phyloP scores from a whole-genome alignment of 2,329 filamentous ascomycete genomes.

The Monilinia laxa region DNA sequence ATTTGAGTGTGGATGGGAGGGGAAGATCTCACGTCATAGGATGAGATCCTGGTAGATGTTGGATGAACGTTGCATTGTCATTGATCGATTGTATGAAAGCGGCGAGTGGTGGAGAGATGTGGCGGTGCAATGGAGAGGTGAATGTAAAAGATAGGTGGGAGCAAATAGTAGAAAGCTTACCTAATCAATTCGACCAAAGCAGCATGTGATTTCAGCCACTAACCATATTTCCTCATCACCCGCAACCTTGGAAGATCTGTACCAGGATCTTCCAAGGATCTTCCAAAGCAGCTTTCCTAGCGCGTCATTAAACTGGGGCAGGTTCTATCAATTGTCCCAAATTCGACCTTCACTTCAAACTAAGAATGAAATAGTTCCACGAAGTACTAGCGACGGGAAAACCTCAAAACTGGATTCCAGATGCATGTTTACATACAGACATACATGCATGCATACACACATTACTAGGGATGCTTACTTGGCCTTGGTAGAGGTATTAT shows the following conservation, averaged over 20 bases:
- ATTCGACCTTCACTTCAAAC: slow-evolving; percentile 1
- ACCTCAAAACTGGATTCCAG: background rate
- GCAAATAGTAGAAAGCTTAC: too few relatives aligned
- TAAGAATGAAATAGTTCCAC: background rate
- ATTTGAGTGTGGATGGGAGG: slow-evolving; percentile 10
- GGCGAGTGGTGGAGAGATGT: slow-evolving; percentile 15
- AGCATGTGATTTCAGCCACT: background rate
- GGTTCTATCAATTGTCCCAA: background rate
- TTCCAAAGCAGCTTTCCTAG: background rate
- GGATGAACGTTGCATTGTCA: too few relatives aligned
- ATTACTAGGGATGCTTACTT: too few relatives aligned
- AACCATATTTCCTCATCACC: too few relatives aligned
- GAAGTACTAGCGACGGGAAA: background rate
- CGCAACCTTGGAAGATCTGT: background rate
- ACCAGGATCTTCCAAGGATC: background rate
- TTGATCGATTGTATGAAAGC: slow-evolving; percentile 3
- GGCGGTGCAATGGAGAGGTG: background rate
- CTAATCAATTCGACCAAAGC: background rate
- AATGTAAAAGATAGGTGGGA: too few relatives aligned
- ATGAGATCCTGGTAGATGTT: background rate
- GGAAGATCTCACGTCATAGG: slow-evolving; percentile 12
- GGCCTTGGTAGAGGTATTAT: too few relatives aligned
- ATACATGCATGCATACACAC: too few relatives aligned
- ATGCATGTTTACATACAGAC: background rate
- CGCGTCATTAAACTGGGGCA: background rate